Evolutionary conservation across 176 grass and related monocot genomes (phyloP).

Genomic region (Echinochloa phyllopogon): DNA sequence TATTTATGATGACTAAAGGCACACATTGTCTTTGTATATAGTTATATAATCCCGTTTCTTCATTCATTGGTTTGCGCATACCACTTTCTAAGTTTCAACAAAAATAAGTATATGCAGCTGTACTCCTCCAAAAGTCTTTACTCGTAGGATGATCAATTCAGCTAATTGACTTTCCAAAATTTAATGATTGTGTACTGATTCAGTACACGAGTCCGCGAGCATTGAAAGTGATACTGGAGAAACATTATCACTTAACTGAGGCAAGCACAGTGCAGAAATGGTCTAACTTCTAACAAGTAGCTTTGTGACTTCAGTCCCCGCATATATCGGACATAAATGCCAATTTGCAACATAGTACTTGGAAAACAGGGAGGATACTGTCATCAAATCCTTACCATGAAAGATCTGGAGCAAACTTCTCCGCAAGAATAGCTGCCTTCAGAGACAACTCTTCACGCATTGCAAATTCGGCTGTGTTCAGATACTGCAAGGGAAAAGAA

Average conservation of each 20-base stretch:
- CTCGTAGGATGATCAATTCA: background rate
- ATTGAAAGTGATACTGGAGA: background rate
- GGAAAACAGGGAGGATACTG: background rate
- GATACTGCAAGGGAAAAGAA: slow-evolving; percentile 70
- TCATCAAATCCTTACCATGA: slow-evolving; percentile 71
- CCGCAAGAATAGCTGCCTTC: slow-evolving; percentile 95
- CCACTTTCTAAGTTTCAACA: background rate
- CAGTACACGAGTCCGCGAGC: background rate
- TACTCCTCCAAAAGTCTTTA: background rate
- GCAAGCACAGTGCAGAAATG: background rate
- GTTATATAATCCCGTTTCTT: background rate
- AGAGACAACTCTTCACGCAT: slow-evolving; percentile 98
- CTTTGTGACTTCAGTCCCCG: background rate
- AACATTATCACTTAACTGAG: background rate
- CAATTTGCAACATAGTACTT: slow-evolving; percentile 9
- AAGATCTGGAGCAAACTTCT: slow-evolving; percentile 99
- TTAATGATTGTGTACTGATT: background rate
- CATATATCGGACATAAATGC: background rate
- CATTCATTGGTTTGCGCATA: background rate
- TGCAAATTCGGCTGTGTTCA: slow-evolving; percentile 93
- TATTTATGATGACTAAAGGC: background rate
- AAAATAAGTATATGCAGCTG: background rate
- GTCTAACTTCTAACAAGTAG: background rate
- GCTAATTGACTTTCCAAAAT: background rate
- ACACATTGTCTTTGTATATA: background rate